These are phyloP conservation scores for Arthrobotrys sinensis DNA, from an alignment of 2,329 filamentous ascomycete genomes.

Conservation along the genomic window DNA sequence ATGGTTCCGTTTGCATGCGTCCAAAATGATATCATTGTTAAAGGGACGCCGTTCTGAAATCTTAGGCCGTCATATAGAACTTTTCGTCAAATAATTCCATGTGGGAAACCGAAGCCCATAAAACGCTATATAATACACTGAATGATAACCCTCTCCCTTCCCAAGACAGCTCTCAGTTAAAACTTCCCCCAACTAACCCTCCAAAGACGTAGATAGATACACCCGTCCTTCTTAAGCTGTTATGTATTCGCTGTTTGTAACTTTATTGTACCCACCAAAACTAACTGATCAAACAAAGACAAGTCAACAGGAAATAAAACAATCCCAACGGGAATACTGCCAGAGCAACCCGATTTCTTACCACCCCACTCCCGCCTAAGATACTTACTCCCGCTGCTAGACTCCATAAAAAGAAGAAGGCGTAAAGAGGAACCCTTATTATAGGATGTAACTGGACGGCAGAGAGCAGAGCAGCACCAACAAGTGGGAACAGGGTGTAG, in stretches of 20 bases:
- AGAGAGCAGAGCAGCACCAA: conserved; percentile 90
- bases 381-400: conserved; percentile 96
- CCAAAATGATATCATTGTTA: neutral
- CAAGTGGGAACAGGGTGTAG: conserved; percentile 96
- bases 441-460: conserved; percentile 85
- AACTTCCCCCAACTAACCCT: neutral
- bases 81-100: conserved; percentile 19
- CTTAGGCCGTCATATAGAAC: neutral
- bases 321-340: conserved; percentile 95
- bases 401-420: conserved; percentile 90
- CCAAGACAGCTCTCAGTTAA: neutral
- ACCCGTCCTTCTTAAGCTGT: neutral
- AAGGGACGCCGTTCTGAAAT: neutral
- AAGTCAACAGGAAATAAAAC: conserved; percentile 93
- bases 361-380: conserved; percentile 91
- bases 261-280: neutral
- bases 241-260: neutral
- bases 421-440: conserved; percentile 88
- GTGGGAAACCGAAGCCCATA: conserved; percentile 2
- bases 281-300: conserved; percentile 95
- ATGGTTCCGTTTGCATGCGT: neutral
- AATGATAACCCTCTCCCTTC: neutral
- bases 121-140: conserved; percentile 31
- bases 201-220: neutral
- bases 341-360: conserved; percentile 92